Percentiles rank a stretch among this genome's conserved stretches.
Conservation (phyloP, 176 grass and related monocot genomes). For the Phoenix dactylifera region DNA sequence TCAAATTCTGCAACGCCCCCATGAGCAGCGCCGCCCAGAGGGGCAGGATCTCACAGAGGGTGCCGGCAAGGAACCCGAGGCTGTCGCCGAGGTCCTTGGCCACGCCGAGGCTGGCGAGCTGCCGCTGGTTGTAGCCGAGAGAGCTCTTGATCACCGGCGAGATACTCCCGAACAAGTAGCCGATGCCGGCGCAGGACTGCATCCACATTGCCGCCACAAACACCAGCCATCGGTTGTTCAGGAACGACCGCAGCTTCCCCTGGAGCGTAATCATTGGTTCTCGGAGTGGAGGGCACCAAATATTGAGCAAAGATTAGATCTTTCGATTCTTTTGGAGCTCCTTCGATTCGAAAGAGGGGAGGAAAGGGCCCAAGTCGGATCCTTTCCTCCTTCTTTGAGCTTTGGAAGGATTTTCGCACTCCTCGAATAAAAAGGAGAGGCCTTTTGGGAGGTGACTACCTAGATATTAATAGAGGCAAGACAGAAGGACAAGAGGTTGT, state of each 20-base stretch:
- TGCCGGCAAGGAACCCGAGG: constrained; percentile 9
- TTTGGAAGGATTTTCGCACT: neutral
- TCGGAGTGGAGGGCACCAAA: neutral
- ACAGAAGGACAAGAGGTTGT: too few species aligned
- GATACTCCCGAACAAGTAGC: constrained; percentile 13
- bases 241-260: constrained; percentile 1
- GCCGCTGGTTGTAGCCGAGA: constrained; percentile 3
- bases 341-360: neutral
- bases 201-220: constrained; percentile 16
- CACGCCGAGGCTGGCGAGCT: constrained; percentile 5
- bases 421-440: too few species aligned
- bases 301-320: neutral
- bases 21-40: constrained; percentile 7
- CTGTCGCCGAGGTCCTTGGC: constrained; percentile 15
- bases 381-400: neutral
- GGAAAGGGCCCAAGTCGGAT: neutral
- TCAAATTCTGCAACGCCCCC: constrained; percentile 5
- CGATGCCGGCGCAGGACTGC: constrained; percentile 8
- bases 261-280: neutral
- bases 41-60: neutral
- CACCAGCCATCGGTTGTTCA: constrained; percentile 13
- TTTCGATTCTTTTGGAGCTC: neutral
- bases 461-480: too few species aligned
- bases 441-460: too few species aligned
- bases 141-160: constrained; percentile 9